Base-by-base conservation (phyloP, 2,329 filamentous ascomycete genomes). In the Beauveria sp. region DNA sequence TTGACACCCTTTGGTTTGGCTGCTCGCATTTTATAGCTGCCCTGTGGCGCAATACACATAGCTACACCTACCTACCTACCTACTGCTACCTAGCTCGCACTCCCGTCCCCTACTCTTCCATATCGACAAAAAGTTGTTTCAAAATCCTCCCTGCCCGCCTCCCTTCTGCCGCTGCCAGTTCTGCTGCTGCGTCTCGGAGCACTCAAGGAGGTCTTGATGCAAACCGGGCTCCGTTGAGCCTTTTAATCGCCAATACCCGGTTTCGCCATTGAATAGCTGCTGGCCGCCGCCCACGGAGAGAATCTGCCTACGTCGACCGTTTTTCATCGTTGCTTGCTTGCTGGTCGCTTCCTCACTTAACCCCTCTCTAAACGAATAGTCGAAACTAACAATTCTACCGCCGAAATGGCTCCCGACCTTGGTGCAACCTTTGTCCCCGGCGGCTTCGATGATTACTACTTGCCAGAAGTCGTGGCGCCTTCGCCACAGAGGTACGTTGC, bases 391-490 rank as follows among this genome's bases (percentile, higher is more conserved):
- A 22, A n/a, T 34, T 26, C 24, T n/a, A 20, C 40, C 51, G 45
- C 22, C 61, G 50, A 63, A 26, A 63, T 63, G 61, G 28, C 46
- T 12, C 55, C 61, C 30, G 50, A 63, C 20, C 51, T 84, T 65
- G 79, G 80, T 69, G 82, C 82, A 64, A 85, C 82, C 52, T 85
- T 85, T 70, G 80, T 83, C 61, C 82, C 82, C 40, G 80, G 82
- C 63, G 82, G 81, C 60, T 76, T 78, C 61, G 82, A 85, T 70
- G 82, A 85, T 71, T 85, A 82, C 69, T 84, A 81, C 70, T 81
- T 85, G 80, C 82, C 82, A 63, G 81, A 85, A 69, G 82, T 85
- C 65, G 72, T 83, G 65, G 81, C 82, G 62, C 82, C 82, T 63
- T 73, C 79, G 54, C 82, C 82, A 66, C 82, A 85, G 73, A 78